A percentile compares a stretch with the other conserved stretches of the same genome.
Evolutionary conservation across 805 yeast species (phyloP).

Genomic region (Sporopachydermia quercuum): DNA sequence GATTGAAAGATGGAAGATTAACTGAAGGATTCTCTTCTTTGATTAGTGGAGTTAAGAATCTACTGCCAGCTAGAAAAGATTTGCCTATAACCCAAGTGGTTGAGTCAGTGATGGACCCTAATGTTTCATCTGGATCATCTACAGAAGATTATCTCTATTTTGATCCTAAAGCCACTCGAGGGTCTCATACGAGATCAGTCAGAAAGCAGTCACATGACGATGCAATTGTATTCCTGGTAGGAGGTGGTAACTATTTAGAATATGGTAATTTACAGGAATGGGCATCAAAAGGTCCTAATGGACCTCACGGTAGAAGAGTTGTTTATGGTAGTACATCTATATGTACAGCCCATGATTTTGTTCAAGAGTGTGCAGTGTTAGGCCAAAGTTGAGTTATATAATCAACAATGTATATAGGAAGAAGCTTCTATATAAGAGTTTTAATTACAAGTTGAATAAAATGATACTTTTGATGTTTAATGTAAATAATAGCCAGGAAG

Average conservation of each 20-base stretch:
- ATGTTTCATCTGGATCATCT: constrained; percentile 29
- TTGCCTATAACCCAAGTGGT: constrained; percentile 84
- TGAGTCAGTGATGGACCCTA: constrained; percentile 83
- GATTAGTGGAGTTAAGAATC: constrained; percentile 73
- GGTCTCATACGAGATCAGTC: constrained; percentile 82
- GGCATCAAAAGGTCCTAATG: constrained; percentile 28
- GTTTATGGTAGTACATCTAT: constrained; percentile 81
- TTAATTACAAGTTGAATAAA: no score
- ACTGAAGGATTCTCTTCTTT: constrained; percentile 84
- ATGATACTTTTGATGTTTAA: no score
- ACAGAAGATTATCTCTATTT: constrained; percentile 85
- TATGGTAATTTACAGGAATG: constrained; percentile 91
- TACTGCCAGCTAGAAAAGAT: constrained; percentile 76
- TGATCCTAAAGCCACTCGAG: constrained; percentile 78
- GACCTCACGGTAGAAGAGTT: constrained; percentile 34
- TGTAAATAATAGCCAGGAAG: no score
- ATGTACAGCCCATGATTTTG: constrained; percentile 51
- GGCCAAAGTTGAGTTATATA: no score
- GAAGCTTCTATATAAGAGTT: no score
- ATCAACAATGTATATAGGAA: not conserved
- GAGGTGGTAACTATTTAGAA: constrained; percentile 93
- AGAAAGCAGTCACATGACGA: constrained; percentile 69
- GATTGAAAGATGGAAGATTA: constrained; percentile 62
- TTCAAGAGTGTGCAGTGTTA: constrained; percentile 46
- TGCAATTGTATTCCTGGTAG: constrained; percentile 81